phyloP scores from a whole-genome alignment of 768 basidiomycete genomes.

The Lactifluus rugatus region DNA sequence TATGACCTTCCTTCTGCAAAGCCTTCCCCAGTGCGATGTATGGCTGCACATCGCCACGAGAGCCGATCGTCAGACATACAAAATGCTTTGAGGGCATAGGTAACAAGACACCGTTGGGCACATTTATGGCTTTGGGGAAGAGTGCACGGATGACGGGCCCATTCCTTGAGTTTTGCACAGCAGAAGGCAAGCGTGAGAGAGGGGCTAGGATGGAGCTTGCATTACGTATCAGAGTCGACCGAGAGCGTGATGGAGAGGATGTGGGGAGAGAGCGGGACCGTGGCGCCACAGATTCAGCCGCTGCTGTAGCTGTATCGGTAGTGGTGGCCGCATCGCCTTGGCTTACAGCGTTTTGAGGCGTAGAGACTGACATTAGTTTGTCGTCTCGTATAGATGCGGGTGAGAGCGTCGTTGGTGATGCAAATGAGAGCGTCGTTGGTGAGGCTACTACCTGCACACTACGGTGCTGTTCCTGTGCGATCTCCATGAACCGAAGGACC shows the following conservation, averaged over 20 bases:
- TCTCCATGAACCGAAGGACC: neutral
- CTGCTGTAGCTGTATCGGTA: neutral
- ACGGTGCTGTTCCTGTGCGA: slow-evolving; percentile 1
- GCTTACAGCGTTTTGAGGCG: neutral
- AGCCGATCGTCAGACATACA: slow-evolving; percentile 56
- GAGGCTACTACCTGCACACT: neutral
- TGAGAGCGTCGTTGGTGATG: neutral
- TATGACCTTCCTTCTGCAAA: slow-evolving; percentile 35
- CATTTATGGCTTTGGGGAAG: slow-evolving; percentile 41
- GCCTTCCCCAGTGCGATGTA: slow-evolving; percentile 38
- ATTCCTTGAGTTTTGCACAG: slow-evolving; percentile 25
- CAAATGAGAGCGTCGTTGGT: neutral
- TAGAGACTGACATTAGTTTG: neutral
- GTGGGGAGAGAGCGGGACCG: slow-evolving; percentile 1
- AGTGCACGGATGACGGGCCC: slow-evolving; percentile 25
- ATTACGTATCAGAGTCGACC: slow-evolving; percentile 11
- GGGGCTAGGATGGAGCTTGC: slow-evolving; percentile 37
- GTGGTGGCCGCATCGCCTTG: neutral
- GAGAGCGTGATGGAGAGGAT: neutral
- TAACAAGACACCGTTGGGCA: slow-evolving; percentile 30
- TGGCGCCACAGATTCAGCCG: neutral
- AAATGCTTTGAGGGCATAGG: slow-evolving; percentile 39
- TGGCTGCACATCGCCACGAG: slow-evolving; percentile 44
- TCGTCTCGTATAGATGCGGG: neutral
- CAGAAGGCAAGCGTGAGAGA: slow-evolving; percentile 33